Conservation (phyloP, 257 asterid species). For the Cynanchum wilfordii region DNA sequence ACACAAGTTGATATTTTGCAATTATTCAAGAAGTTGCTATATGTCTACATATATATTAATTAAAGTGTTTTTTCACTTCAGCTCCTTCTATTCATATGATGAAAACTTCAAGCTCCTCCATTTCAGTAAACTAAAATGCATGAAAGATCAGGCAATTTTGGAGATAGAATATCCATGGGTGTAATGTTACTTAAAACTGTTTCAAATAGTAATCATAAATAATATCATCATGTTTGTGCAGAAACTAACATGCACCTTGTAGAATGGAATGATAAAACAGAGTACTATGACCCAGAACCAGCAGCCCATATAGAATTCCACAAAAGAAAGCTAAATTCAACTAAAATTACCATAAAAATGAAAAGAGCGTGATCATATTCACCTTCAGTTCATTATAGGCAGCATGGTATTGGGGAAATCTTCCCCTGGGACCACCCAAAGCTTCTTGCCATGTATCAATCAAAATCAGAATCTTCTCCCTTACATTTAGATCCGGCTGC, state of each 20-base stretch:
- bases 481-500: slow-evolving; percentile 91
- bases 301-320: background rate
- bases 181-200: too few relatives aligned
- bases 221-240: background rate
- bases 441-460: slow-evolving; percentile 98
- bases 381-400: slow-evolving; percentile 95
- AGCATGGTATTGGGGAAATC: slow-evolving; percentile 81
- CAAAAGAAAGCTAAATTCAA: background rate
- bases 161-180: background rate
- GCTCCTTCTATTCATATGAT: background rate
- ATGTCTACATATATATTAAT: background rate
- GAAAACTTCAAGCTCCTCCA: background rate
- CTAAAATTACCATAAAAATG: background rate
- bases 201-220: background rate
- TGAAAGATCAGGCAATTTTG: background rate
- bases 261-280: background rate
- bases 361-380: slow-evolving; percentile 3
- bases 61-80: background rate
- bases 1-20: background rate
- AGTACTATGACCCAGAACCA: background rate
- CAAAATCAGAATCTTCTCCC: slow-evolving; percentile 89
- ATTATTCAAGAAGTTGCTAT: background rate
- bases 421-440: slow-evolving; percentile 76
- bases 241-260: background rate
- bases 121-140: background rate